Evolutionary conservation across 2,329 filamentous ascomycete genomes (phyloP), one percentile per base, ranked within the genome.

Genomic region (Epichloe uncinata): DNA sequence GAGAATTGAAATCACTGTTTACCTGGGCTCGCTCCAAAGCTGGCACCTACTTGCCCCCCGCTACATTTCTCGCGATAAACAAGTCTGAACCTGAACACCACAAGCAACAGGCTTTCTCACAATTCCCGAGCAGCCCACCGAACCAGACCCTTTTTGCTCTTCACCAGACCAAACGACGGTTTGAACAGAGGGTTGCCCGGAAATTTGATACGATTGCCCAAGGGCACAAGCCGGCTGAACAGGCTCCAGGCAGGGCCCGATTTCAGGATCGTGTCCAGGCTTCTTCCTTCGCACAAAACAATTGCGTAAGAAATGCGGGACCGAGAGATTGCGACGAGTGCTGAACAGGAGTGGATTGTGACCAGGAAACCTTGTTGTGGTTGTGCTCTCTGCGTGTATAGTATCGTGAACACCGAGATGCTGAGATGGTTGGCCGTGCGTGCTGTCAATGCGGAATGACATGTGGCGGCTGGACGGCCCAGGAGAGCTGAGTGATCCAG

Each of bases 271-370:
- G 18, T 34, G 15, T 36, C n/a, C 20, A 20, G 37, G 3, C 9
- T 22, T 41, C 30, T 49, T 33, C 11, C 34, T 45, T 26, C 26
- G 15, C 12, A 3, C 43, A 49, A 61, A 56, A 16, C 50, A 57
- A 4, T 56, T 54, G 1, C 61, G 33, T 2, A 56, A 49, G 36
- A 60, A 56, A 3, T 61, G 56, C 4, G 58, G 51, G 15, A 52
- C 53, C 40, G 47, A 26, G 4, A 66, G 50, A 50, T 60, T 57
- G 53, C 64, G 52, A 16, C 55, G 58, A n/a, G 63, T 66, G 45
- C 62, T 61, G 56, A 67, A 65, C 41, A 60, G 58, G 37, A 67
- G 66, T 16, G 64, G 63, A 50, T 65, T 67, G 18, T 56, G 58
- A 30, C 50, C 51, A 7, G 48, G 45, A 11, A 49, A 18, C 5